Conservation (phyloP, 148 eudicot genomes). For the Persicaria tinctoria region DNA sequence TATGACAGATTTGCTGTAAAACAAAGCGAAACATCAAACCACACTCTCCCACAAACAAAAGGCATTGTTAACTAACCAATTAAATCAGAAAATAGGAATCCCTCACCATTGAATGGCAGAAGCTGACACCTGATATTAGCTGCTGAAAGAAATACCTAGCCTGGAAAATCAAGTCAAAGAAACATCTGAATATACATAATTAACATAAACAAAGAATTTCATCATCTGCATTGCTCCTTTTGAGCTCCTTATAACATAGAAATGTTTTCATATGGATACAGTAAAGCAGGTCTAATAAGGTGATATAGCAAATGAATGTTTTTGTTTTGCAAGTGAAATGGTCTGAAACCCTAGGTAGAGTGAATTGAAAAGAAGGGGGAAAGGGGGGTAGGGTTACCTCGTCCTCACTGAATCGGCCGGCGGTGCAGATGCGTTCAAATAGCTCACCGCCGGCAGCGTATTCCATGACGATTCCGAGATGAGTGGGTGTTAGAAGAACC, state of each 20-base stretch:
- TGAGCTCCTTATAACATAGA: no score
- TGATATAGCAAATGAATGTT: no score
- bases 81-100: background rate
- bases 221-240: no score
- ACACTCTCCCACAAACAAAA: background rate
- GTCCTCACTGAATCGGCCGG: slow-evolving; percentile 65
- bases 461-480: slow-evolving; percentile 75
- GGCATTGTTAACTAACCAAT: background rate
- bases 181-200: background rate
- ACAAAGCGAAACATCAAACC: background rate
- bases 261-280: no score
- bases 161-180: slow-evolving; percentile 20
- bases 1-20: slow-evolving; percentile 74
- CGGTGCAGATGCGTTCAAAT: slow-evolving; percentile 60
- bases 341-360: no score
- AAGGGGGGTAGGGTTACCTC: slow-evolving; percentile 25
- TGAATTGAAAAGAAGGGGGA: background rate
- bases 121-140: slow-evolving; percentile 72
- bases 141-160: slow-evolving; percentile 83
- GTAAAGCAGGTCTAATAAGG: no score
- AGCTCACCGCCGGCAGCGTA: slow-evolving; percentile 81
- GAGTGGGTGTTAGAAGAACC: slow-evolving; percentile 73
- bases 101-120: slow-evolving; percentile 70
- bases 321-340: no score
- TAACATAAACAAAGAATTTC: background rate